Percentiles rank a stretch among this genome's conserved stretches.
Conservation (phyloP, 257 asterid genomes). For the Przewalskia tangutica region DNA sequence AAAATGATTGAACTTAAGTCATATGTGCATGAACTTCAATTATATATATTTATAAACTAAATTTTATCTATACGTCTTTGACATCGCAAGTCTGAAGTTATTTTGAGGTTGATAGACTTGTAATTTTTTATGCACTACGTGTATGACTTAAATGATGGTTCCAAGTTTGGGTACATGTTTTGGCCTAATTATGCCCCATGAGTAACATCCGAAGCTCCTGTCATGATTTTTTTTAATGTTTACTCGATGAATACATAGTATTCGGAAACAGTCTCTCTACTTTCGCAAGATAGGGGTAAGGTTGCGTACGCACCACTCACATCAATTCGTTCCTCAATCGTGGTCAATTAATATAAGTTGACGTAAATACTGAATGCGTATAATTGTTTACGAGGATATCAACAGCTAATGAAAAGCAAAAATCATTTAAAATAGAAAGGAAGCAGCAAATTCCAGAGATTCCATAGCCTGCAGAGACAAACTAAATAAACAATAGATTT, state of each 20-base stretch:
- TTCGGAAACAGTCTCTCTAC: too few relatives aligned
- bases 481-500: not conserved
- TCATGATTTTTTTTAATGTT: not conserved
- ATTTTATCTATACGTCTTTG: too few relatives aligned
- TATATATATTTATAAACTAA: too few relatives aligned
- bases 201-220: not conserved
- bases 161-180: not conserved
- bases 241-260: not conserved
- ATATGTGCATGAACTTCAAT: too few relatives aligned
- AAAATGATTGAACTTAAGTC: too few relatives aligned
- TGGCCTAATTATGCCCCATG: not conserved
- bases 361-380: not conserved
- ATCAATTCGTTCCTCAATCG: too few relatives aligned
- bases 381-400: not conserved
- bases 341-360: not conserved
- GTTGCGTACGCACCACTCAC: too few relatives aligned
- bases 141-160: not conserved
- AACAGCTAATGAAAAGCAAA: not conserved
- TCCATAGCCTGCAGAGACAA: constrained; percentile 1
- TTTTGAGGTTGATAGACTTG: not conserved
- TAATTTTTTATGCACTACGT: not conserved
- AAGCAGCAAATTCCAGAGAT: not conserved
- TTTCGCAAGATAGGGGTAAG: too few relatives aligned
- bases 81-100: not conserved
- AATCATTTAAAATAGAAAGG: not conserved